Evolutionary conservation across 1,284 basidiomycete genomes (phyloP).

Genomic region (Moniliella sp.): DNA sequence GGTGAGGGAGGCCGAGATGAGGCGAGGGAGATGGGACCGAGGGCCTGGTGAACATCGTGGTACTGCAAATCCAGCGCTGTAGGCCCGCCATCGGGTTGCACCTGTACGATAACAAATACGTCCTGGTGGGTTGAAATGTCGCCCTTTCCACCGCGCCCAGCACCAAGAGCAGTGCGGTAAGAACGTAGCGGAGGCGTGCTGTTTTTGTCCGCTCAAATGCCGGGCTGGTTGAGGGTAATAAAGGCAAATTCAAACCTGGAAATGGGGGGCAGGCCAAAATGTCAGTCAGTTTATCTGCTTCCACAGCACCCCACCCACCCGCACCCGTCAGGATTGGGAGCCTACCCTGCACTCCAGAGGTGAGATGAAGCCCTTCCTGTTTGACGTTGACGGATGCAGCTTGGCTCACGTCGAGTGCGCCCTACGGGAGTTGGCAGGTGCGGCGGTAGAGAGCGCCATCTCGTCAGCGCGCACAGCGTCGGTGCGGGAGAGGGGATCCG

Average conservation of each 20-base stretch:
- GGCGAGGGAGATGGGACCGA: conserved; percentile 24
- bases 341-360: conserved; percentile 22
- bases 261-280: no score
- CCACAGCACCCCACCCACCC: no score
- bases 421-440: no score
- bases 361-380: conserved; percentile 12
- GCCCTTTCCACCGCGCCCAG: conserved; percentile 18
- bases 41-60: conserved; percentile 25
- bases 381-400: no score
- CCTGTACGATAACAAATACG: conserved; percentile 26
- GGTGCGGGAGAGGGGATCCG: no score
- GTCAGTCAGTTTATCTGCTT: no score
- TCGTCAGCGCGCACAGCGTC: no score
- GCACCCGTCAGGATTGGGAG: no score
- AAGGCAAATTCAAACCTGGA: conserved; percentile 29
- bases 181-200: conserved; percentile 21
- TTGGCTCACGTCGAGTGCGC: no score
- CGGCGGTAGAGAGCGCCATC: no score
- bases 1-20: conserved; percentile 23
- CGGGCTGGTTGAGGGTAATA: conserved; percentile 22
- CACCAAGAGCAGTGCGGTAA: conserved; percentile 27
- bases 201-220: conserved; percentile 27
- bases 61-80: conserved; percentile 26
- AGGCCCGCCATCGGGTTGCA: conserved; percentile 23
- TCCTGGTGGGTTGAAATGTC: conserved; percentile 20